Percentiles rank a stretch among this genome's conserved stretches.
phyloP scores from a whole-genome alignment of 441 rosid genomes.

The Erysimum pusillum region DNA sequence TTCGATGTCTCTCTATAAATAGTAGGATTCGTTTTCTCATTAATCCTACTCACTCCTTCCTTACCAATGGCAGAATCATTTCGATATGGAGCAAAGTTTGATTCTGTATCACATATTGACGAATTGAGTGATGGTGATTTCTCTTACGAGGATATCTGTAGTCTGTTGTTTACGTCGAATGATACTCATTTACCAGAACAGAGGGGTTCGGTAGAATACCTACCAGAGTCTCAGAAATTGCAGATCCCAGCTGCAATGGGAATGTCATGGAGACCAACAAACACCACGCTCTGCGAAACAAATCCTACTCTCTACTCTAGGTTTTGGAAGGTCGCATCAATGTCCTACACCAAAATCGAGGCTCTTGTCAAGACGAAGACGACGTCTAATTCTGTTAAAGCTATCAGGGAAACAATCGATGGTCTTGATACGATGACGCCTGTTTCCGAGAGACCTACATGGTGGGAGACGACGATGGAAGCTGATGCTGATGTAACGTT shows the following conservation, averaged over 20 bases:
- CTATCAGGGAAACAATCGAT: no score
- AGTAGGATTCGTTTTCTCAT: no score
- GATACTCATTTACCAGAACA: no score
- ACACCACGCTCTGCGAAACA: neutral
- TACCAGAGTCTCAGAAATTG: constrained; percentile 3
- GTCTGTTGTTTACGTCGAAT: neutral
- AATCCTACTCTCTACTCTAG: neutral
- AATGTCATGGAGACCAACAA: no score
- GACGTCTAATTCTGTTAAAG: no score
- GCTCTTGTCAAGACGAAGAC: no score
- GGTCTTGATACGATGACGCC: no score
- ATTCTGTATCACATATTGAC: no score
- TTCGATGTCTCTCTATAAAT: neutral
- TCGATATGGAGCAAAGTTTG: no score
- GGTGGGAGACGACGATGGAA: neutral
- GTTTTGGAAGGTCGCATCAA: neutral
- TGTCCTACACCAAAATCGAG: no score
- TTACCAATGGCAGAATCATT: neutral
- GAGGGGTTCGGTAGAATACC: neutral
- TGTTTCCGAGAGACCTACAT: neutral
- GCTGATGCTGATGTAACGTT: constrained; percentile 6
- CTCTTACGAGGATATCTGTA: neutral
- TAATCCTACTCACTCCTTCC: neutral
- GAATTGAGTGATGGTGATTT: neutral
- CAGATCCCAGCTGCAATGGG: constrained; percentile 14